phyloP scores from a whole-genome alignment of 202 grass and related monocot species.

The Schoenoplectus tabernaemontani region DNA sequence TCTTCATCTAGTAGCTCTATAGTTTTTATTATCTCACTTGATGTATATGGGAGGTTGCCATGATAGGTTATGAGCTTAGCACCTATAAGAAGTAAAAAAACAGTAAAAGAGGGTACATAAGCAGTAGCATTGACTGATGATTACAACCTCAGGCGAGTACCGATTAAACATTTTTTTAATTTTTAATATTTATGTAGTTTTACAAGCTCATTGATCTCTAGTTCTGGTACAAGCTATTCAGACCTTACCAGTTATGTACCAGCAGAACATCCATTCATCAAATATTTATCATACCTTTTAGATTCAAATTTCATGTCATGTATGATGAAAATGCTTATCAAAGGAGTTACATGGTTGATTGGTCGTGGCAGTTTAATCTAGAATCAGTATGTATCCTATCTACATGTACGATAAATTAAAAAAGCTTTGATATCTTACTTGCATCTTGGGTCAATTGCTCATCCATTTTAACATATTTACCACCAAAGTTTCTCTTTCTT shows the following conservation, averaged over 20 bases:
- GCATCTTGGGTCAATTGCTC: constrained; percentile 49
- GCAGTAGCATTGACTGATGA: background rate
- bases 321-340: background rate
- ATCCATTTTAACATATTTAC: constrained; percentile 70
- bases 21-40: constrained; percentile 78
- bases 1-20: constrained; percentile 79
- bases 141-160: no score
- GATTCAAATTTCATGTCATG: no score
- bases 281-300: no score
- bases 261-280: background rate
- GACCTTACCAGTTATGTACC: background rate
- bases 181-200: no score
- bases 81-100: constrained; percentile 27
- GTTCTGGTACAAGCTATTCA: background rate
- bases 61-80: constrained; percentile 87
- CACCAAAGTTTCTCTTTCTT: constrained; percentile 60
- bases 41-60: constrained; percentile 84
- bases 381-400: background rate
- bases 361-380: background rate
- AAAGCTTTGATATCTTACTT: constrained; percentile 12
- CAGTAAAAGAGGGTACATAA: background rate
- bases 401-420: background rate
- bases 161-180: no score
- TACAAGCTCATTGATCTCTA: no score
- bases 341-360: no score